Evolutionary conservation across 768 basidiomycete species (phyloP).

Genomic region (Mycena floridula): DNA sequence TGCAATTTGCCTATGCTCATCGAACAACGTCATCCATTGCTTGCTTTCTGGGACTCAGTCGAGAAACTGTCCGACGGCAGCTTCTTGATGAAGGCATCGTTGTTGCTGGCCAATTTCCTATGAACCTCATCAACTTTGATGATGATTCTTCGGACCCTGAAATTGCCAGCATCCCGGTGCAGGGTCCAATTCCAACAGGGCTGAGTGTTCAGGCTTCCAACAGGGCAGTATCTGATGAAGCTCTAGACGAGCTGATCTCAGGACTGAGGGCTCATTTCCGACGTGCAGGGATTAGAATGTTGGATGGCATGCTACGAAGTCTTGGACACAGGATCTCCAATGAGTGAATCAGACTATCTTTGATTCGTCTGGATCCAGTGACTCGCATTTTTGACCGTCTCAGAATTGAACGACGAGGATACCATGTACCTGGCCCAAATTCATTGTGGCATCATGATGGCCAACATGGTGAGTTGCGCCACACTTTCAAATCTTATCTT

Average conservation of each 20-base stretch:
- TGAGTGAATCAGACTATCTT: constrained; percentile 11
- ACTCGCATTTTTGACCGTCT: constrained; percentile 20
- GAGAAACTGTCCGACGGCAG: background rate
- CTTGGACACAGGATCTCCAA: constrained; percentile 15
- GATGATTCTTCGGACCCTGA: constrained; percentile 5
- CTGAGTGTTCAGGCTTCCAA: too few relatives aligned
- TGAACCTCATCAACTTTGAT: constrained; percentile 3
- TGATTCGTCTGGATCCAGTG: constrained; percentile 12
- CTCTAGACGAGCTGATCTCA: background rate
- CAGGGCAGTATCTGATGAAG: background rate
- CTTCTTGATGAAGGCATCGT: background rate
- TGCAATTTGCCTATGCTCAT: background rate
- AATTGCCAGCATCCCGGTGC: background rate
- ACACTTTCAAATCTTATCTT: background rate
- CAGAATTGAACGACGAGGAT: constrained; percentile 12
- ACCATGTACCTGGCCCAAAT: constrained; percentile 28
- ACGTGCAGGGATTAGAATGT: constrained; percentile 18
- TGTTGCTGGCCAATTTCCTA: background rate
- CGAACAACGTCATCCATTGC: background rate
- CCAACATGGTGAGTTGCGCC: constrained; percentile 20
- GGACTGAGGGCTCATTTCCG: constrained; percentile 16
- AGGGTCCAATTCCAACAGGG: background rate
- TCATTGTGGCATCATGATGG: constrained; percentile 33
- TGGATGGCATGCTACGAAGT: constrained; percentile 15
- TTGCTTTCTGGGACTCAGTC: background rate